These are phyloP conservation scores for Aeschynomene evenia DNA, from an alignment of 306 rosid species.

Conservation along the genomic window DNA sequence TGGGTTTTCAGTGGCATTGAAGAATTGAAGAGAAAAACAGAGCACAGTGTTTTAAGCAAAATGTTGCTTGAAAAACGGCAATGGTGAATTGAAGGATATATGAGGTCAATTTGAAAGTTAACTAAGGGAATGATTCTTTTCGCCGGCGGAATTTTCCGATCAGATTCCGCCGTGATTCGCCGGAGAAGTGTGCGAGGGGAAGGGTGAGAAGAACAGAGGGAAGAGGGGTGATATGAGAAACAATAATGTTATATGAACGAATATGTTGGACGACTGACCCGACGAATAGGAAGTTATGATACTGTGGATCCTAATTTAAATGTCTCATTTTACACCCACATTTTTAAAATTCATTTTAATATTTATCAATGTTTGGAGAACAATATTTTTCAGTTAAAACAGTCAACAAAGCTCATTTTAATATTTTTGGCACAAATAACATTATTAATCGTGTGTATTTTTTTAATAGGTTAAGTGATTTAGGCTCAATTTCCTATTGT, in stretches of 20 bases:
- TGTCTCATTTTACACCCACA: no score
- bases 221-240: slow-evolving; percentile 8
- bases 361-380: no score
- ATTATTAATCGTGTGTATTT: no score
- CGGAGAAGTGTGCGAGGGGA: slow-evolving; percentile 24
- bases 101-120: background rate
- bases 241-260: no score
- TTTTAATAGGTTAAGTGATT: no score
- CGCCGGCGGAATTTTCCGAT: slow-evolving; percentile 21
- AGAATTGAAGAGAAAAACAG: background rate
- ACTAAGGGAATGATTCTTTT: background rate
- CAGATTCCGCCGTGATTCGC: slow-evolving; percentile 21
- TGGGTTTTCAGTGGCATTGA: slow-evolving; percentile 8
- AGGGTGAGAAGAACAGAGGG: background rate
- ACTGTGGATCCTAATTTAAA: no score
- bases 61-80: background rate
- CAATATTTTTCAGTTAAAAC: no score
- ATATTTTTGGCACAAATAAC: no score
- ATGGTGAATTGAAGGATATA: background rate
- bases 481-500: no score
- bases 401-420: no score
- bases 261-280: no score
- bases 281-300: no score
- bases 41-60: background rate
- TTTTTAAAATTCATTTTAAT: background rate